Conservation (phyloP, 2,329 filamentous ascomycete genomes). For the Nemania sp. region DNA sequence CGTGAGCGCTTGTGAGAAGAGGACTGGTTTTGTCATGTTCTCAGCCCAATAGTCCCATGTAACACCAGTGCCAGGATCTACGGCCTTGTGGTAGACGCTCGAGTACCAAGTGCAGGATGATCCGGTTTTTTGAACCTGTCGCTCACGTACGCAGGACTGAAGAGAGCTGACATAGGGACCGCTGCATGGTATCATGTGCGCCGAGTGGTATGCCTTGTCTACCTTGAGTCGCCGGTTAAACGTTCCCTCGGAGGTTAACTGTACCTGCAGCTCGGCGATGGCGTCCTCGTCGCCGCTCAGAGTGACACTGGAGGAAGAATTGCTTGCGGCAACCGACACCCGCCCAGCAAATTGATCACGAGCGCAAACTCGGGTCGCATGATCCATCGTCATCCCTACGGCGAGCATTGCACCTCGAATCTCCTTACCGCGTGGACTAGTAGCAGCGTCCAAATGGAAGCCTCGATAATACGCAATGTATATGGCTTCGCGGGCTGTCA, state of each 20-base stretch:
- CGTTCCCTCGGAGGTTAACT: constrained; percentile 19
- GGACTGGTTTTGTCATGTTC: constrained; percentile 43
- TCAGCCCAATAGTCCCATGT: constrained; percentile 41
- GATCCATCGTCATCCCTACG: constrained; percentile 44
- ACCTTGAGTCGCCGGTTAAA: neutral
- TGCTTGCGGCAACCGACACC: constrained; percentile 41
- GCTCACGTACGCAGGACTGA: neutral
- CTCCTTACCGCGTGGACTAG: neutral
- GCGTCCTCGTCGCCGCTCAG: constrained; percentile 41
- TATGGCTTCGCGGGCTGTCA: constrained; percentile 6
- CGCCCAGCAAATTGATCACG: constrained; percentile 2
- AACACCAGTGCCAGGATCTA: neutral
- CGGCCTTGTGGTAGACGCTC: neutral
- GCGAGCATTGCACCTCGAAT: constrained; percentile 53
- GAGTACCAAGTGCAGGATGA: constrained; percentile 13
- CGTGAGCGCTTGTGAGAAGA: constrained; percentile 42
- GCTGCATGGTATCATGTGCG: constrained; percentile 23
- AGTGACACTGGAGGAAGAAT: constrained; percentile 43
- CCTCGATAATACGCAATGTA: constrained; percentile 50
- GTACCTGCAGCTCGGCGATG: constrained; percentile 33
- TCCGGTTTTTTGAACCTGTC: neutral
- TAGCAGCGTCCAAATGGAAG: constrained; percentile 34
- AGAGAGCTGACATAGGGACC: constrained; percentile 18
- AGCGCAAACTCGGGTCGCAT: constrained; percentile 33
- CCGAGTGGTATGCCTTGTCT: constrained; percentile 2